phyloP scores from a whole-genome alignment of 352 stramenopile species.

The Phytophthora aleatoria region DNA sequence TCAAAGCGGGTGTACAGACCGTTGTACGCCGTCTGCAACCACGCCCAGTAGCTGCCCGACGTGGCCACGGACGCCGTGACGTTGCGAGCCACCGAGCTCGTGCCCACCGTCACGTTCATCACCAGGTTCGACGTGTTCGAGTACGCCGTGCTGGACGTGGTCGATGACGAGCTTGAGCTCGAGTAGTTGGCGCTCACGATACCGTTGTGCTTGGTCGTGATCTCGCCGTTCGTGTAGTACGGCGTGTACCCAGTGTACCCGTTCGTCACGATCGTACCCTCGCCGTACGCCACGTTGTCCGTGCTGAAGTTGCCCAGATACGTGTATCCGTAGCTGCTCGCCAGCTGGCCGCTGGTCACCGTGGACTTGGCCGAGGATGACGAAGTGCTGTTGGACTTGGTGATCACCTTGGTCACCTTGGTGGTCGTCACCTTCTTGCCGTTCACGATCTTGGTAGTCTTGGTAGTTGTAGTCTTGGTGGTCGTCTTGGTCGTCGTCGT shows the following conservation, averaged over 20 bases:
- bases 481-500: constrained; percentile 54
- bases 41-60: constrained; percentile 66
- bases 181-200: constrained; percentile 51
- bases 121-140: constrained; percentile 41
- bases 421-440: constrained; percentile 61
- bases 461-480: constrained; percentile 49
- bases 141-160: constrained; percentile 36
- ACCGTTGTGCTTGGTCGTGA: constrained; percentile 63
- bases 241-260: constrained; percentile 54
- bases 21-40: constrained; percentile 63
- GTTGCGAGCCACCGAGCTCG: constrained; percentile 40
- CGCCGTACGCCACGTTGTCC: constrained; percentile 33
- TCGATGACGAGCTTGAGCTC: constrained; percentile 34
- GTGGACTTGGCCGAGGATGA: constrained; percentile 37
- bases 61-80: constrained; percentile 52
- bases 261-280: constrained; percentile 47
- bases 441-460: constrained; percentile 52
- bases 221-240: constrained; percentile 44
- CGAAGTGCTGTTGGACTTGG: constrained; percentile 41
- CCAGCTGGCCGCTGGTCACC: constrained; percentile 34
- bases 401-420: constrained; percentile 47
- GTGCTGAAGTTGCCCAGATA: constrained; percentile 56
- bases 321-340: constrained; percentile 45
- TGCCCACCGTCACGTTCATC: constrained; percentile 52
- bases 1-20: constrained; percentile 60